Conservation (phyloP, 768 basidiomycete species). For the Naganishia kalamii region DNA sequence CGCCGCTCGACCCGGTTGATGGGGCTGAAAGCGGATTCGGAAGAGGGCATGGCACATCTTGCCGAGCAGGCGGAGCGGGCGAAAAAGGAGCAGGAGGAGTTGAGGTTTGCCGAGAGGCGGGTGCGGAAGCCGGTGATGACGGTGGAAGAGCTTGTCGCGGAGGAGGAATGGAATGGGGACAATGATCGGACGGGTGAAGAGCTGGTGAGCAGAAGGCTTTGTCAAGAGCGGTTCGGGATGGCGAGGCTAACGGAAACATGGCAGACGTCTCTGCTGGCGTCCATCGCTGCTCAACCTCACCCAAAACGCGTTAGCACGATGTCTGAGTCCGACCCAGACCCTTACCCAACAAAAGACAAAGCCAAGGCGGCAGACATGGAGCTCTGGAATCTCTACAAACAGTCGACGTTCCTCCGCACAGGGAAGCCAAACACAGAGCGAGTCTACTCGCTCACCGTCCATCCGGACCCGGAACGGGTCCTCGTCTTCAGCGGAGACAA, state of each 20-base stretch:
- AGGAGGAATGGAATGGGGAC: conserved; percentile 13
- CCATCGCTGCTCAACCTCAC: conserved; percentile 23
- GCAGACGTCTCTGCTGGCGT: conserved; percentile 27
- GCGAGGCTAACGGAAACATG: not conserved
- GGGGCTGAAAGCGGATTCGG: not conserved
- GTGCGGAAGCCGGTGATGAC: conserved; percentile 10
- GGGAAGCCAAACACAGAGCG: conserved; percentile 47
- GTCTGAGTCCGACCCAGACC: conserved; percentile 21
- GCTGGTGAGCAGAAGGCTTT: conserved; percentile 1
- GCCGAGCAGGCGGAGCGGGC: not conserved
- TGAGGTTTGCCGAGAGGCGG: conserved; percentile 10
- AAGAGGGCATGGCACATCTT: not conserved
- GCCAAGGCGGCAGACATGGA: conserved; percentile 25
- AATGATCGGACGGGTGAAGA: not conserved
- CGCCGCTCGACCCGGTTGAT: not conserved
- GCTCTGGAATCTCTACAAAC: conserved; percentile 35
- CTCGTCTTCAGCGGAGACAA: conserved; percentile 48
- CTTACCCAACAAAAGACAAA: conserved; percentile 23
- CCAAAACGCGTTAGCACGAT: conserved; percentile 2
- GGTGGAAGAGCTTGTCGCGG: conserved; percentile 12
- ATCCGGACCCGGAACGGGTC: conserved; percentile 45
- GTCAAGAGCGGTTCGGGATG: not conserved
- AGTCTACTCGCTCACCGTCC: conserved; percentile 47
- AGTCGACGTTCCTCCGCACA: conserved; percentile 35
- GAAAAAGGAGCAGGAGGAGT: not conserved